phyloP scores from a whole-genome alignment of 768 basidiomycete genomes.

The Xerocomellus chrysenteron region DNA sequence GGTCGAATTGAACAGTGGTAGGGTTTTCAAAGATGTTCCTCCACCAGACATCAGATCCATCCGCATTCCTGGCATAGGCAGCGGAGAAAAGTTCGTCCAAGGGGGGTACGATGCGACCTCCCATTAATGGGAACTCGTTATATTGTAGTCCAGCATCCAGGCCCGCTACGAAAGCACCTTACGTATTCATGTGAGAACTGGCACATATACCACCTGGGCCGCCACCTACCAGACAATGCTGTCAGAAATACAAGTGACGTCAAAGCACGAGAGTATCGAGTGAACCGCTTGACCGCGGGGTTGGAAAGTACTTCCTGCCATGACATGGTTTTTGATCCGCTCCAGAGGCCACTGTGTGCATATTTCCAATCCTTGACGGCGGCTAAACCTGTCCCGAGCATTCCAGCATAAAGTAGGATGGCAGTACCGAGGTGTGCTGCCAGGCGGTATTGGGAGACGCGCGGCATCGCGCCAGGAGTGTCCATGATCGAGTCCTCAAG shows the following conservation, averaged over 20 bases:
- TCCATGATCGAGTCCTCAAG: constrained; percentile 80
- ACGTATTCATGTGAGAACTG: constrained; percentile 1
- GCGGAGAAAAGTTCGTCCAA: constrained; percentile 76
- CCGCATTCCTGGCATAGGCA: constrained; percentile 66
- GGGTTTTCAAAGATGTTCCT: constrained; percentile 97
- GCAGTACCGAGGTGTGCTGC: constrained; percentile 95
- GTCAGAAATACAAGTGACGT: constrained; percentile 86
- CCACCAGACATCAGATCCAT: constrained; percentile 87
- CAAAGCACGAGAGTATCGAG: constrained; percentile 55
- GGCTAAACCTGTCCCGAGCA: constrained; percentile 78
- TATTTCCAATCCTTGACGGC: constrained; percentile 80
- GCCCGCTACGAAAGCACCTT: constrained; percentile 97
- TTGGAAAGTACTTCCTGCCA: constrained; percentile 53
- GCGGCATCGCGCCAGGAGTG: constrained; percentile 81
- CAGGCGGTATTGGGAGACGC: constrained; percentile 95
- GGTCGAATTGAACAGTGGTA: constrained; percentile 95
- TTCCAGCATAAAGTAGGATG: constrained; percentile 88
- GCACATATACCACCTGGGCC: background rate
- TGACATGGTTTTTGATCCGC: constrained; percentile 44
- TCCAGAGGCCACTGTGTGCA: constrained; percentile 56
- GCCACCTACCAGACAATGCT: constrained; percentile 76
- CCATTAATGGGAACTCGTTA: constrained; percentile 98
- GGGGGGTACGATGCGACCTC: constrained; percentile 81
- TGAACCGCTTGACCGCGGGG: constrained; percentile 58
- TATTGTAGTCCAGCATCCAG: constrained; percentile 96